Percentiles rank a stretch among this genome's conserved stretches.
Conservation (phyloP, 2,329 filamentous ascomycete genomes). For the Neonectria magnoliae region DNA sequence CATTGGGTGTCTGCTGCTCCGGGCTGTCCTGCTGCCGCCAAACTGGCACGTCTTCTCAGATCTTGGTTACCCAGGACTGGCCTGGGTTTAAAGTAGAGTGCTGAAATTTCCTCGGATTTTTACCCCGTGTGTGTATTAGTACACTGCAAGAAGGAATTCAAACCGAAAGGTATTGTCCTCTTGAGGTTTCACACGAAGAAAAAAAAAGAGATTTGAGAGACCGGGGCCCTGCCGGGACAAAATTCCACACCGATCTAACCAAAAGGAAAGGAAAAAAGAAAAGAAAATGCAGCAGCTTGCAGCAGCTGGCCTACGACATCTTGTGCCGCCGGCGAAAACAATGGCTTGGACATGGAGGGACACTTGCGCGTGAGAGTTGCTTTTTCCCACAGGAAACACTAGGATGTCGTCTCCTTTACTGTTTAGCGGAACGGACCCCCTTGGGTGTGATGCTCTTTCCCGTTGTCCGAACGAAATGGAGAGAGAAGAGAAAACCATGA, state of each 20-base stretch:
- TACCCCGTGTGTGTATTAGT: background rate
- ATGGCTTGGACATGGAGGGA: background rate
- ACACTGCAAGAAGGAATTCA: background rate
- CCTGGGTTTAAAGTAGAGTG: background rate
- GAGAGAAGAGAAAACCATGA: constrained; percentile 37
- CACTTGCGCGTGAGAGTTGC: constrained; percentile 23
- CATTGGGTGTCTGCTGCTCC: background rate
- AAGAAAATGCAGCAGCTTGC: constrained; percentile 17
- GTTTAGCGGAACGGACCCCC: constrained; percentile 6
- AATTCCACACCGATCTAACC: constrained; percentile 20
- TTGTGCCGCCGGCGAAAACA: constrained; percentile 18
- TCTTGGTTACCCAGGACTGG: too few species aligned
- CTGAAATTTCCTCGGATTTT: background rate
- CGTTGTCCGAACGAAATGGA: constrained; percentile 22
- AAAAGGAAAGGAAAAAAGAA: constrained; percentile 8
- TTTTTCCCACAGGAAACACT: constrained; percentile 28
- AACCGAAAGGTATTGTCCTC: background rate
- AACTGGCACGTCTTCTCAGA: background rate
- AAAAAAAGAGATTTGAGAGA: constrained; percentile 12
- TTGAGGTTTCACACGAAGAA: background rate
- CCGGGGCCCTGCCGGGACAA: constrained; percentile 7
- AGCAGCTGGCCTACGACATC: constrained; percentile 14
- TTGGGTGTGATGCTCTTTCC: constrained; percentile 7
- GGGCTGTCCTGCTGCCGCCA: background rate
- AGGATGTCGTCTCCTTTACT: constrained; percentile 23